Base-by-base conservation (phyloP, 1,139 yeast genomes). In the Sugiyamaella xylanicola region DNA sequence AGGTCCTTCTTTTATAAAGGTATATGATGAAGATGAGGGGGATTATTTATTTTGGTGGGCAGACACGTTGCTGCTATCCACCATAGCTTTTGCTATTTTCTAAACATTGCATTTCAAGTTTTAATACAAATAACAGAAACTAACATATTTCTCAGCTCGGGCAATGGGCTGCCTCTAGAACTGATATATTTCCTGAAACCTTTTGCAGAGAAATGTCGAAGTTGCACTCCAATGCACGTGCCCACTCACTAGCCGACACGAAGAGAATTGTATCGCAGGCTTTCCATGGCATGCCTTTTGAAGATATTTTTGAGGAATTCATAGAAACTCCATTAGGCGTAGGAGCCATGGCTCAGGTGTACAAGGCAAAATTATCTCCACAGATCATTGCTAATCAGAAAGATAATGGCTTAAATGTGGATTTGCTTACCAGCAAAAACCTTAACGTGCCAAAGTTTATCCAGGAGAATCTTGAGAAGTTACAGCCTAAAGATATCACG, bases 111-210 rank as follows among this genome's bases (percentile, higher is more conserved):
- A 16, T 39, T 25, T 19, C 21, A 19, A 27, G 20, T 11, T 19
- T 16, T 22, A 19, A 40, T 17, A 8, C 13, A 45, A 16, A 48
- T 4, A 17, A 19, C 2, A 17, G 15, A 42, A 39, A 48, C 51
- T 52, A 49, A 47, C 51, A 15, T 46, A 48, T 41, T 49, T 45
- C 17, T 32, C 55, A 67, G 71, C 78, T 93, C 60, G 99, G 98
- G 2, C 99, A 95, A 75, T 93, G 99, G 99, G 99, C 99, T 0
- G 98, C 98, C 2, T 87, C 97, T n/a, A 81, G 99, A 72, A 88
- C 96, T 0, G 99, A 93, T 71, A 87, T 93, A 42, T 92, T 93
- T 72, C 87, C 97, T 1, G 76, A 75, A 53, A 89, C 81, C 48
- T 73, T 93, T 72, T 93, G 99, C 70, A 81, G 81, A 21, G 93